These are phyloP conservation scores for Rubia yunnanensis DNA, from an alignment of 257 asterid genomes.

Conservation along the genomic window DNA sequence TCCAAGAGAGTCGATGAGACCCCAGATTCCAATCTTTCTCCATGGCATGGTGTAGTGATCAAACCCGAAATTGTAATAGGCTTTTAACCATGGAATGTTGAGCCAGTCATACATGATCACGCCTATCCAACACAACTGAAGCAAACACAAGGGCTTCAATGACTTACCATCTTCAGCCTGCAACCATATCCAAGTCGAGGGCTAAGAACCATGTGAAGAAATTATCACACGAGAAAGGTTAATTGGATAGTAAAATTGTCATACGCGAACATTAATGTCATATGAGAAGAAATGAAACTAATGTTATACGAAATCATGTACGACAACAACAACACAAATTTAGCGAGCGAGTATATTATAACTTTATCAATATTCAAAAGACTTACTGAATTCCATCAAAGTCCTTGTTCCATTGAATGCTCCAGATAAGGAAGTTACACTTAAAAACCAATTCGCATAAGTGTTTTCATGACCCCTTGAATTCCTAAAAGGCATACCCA, in stretches of 20 bases:
- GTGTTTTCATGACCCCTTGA: conserved; percentile 63
- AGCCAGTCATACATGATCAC: conserved; percentile 85
- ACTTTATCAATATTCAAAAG: background rate
- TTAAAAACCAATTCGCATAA: conserved; percentile 73
- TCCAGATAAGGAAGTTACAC: conserved; percentile 88
- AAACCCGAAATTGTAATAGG: conserved; percentile 81
- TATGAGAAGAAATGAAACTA: too few species aligned
- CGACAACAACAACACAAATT: background rate
- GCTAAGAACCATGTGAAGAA: background rate
- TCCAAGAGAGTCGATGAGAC: conserved; percentile 69
- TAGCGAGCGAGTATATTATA: background rate
- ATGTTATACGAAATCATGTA: too few species aligned
- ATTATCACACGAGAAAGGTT: background rate
- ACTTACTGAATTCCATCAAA: conserved; percentile 93
- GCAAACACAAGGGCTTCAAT: conserved; percentile 63
- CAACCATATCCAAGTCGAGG: conserved; percentile 5
- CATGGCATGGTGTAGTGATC: conserved; percentile 88
- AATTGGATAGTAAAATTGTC: too few species aligned
- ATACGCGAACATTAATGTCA: background rate
- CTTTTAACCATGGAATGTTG: conserved; percentile 69
- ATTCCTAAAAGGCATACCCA: conserved; percentile 43
- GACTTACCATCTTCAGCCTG: conserved; percentile 86
- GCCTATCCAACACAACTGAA: conserved; percentile 82
- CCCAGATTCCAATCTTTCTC: conserved; percentile 66
- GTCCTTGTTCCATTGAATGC: conserved; percentile 97